Conservation (phyloP, 108 stramenopile species). For the Nitzschia putrida region DNA sequence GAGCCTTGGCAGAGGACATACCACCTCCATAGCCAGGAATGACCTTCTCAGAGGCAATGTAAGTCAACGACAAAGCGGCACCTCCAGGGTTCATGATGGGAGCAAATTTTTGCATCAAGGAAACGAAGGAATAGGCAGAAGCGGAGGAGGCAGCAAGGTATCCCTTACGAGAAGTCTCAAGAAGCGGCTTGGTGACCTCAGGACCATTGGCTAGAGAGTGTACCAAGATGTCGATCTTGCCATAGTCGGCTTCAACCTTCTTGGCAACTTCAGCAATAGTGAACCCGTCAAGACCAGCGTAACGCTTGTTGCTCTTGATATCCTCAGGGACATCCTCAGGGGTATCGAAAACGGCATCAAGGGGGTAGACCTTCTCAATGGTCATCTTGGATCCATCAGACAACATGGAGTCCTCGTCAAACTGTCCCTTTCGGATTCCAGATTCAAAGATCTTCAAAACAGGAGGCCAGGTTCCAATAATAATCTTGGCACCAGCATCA, state of each 20-base stretch:
- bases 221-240: constrained; percentile 95
- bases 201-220: constrained; percentile 99
- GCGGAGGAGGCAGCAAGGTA: constrained; percentile 97
- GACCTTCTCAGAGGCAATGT: constrained; percentile 98
- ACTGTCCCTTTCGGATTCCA: constrained; percentile 84
- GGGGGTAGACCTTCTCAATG: constrained; percentile 95
- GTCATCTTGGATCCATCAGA: constrained; percentile 89
- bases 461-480: constrained; percentile 98
- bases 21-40: constrained; percentile 99
- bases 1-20: constrained; percentile 97
- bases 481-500: constrained; percentile 93
- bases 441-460: constrained; percentile 95
- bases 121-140: constrained; percentile 95
- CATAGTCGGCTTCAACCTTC: constrained; percentile 94
- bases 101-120: constrained; percentile 91
- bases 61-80: constrained; percentile 91
- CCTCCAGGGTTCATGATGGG: constrained; percentile 97
- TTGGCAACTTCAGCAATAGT: constrained; percentile 95
- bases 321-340: constrained; percentile 95
- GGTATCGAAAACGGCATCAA: constrained; percentile 95
- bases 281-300: constrained; percentile 91
- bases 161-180: constrained; percentile 94
- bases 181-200: constrained; percentile 97
- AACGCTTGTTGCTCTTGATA: constrained; percentile 93
- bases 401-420: constrained; percentile 84